A percentile compares a stretch with the other conserved stretches of the same genome.
Evolutionary conservation across 2,329 filamentous ascomycete species (phyloP).

Genomic region (Exophiala bonariae): DNA sequence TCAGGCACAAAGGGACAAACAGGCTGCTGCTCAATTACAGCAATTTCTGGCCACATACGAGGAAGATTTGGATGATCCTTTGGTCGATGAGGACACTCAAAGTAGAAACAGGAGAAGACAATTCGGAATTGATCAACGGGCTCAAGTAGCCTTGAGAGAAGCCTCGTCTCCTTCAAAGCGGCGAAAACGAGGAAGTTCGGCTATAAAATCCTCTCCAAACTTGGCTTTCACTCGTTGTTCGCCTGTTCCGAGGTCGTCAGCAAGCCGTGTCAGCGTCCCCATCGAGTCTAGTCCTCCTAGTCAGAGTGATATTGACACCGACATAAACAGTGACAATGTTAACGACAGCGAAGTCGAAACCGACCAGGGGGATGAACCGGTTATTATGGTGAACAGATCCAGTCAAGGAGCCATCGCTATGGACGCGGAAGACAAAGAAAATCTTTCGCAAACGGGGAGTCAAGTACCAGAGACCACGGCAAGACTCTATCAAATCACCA

Average conservation of each 20-base stretch:
- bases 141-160: conserved; percentile 5
- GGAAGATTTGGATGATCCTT: conserved; percentile 31
- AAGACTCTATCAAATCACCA: conserved; percentile 16
- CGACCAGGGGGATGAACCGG: conserved; percentile 45
- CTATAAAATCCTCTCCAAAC: conserved; percentile 20
- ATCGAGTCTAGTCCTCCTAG: conserved; percentile 2
- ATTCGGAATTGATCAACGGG: conserved; percentile 10
- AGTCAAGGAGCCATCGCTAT: conserved; percentile 33
- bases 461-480: conserved; percentile 33
- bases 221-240: not conserved
- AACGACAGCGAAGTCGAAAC: conserved; percentile 47
- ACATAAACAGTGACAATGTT: not conserved
- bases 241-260: not conserved
- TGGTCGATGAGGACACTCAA: conserved; percentile 4
- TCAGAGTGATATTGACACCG: too few relatives aligned
- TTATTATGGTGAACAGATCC: conserved; percentile 28
- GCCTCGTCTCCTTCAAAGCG: conserved; percentile 15
- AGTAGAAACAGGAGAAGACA: conserved; percentile 1
- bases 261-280: not conserved
- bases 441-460: conserved; percentile 35
- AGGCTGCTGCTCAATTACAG: conserved; percentile 31
- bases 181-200: conserved; percentile 1
- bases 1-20: conserved; percentile 41
- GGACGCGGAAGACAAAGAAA: conserved; percentile 50
- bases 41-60: conserved; percentile 32